Base-by-base conservation (phyloP, 805 yeast species). In the Hanseniaspora guilliermondii region DNA sequence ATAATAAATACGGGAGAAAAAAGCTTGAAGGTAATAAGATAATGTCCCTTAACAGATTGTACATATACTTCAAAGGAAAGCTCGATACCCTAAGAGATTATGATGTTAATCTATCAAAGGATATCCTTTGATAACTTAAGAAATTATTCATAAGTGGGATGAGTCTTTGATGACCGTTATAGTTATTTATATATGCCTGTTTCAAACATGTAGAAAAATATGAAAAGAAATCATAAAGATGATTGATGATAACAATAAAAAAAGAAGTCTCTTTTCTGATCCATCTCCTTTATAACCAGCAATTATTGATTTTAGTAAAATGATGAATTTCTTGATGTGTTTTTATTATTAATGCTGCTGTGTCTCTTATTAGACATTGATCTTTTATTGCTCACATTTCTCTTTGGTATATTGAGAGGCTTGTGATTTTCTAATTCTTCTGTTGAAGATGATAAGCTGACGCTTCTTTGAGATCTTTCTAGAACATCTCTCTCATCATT, bases 51-150 rank as follows among this genome's bases (percentile, higher is more conserved):
- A 58, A 64, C 16, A 65, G 60, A 49, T 52, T 64, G 17, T 64
- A 64, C 53, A 57, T 60, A 9, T 64, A 64, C 48, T 60, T 64
- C 42, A 61, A 64, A 3, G 62, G 62, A 32, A 60, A 61, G 38
- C 58, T 57, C 59, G 68, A 64, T 35, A 55, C 32, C 7, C 27
- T 49, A 3, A 59, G 58, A 2, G 68, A 64, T 44, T 64, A 64
- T 45, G 56, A 61, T 16, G 35, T 64, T 17, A 52, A 50, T 9
- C 48, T 64, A 41, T 56, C 56, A 39, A 42, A 50, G 6, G n/a
- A 27, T 2, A 12, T 27, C 8, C 9, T 27, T 27, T 8, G 9
- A 27, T 27, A 30, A 30, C 33, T 11, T 30, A 7, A 30, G 14
- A 11, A 30, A 4, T 11, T 11, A 30, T 11, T 4, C 14, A 30